Percentiles rank a stretch among this genome's conserved stretches.
Evolutionary conservation across 768 basidiomycete genomes (phyloP).

Genomic region (Pleurotus sapidus): DNA sequence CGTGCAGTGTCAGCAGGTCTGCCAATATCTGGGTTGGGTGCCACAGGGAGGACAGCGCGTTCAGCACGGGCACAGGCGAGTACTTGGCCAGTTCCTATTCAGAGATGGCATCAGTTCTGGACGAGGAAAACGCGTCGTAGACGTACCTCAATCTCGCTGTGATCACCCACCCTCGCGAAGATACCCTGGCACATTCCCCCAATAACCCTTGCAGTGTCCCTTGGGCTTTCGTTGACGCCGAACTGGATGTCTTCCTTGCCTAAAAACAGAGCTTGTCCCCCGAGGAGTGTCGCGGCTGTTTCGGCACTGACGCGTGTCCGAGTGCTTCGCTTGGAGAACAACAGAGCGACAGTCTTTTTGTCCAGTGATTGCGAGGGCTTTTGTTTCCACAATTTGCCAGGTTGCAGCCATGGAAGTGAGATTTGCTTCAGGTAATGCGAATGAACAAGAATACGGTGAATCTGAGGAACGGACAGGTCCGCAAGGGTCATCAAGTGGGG

Average conservation of each 20-base stretch:
- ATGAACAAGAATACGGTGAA: conserved; percentile 60
- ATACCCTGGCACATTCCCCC: conserved; percentile 96
- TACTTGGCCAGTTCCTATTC: conserved; percentile 84
- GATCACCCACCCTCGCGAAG: conserved; percentile 93
- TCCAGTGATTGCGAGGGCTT: conserved; percentile 55
- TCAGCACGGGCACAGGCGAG: conserved; percentile 92
- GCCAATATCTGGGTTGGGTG: conserved; percentile 97
- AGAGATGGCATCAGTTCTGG: background rate
- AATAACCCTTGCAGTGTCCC: conserved; percentile 86
- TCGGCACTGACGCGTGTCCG: conserved; percentile 89
- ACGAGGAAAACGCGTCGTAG: background rate
- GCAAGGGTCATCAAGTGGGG: conserved; percentile 89
- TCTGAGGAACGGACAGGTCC: conserved; percentile 77
- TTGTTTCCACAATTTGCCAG: conserved; percentile 17
- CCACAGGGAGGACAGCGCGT: conserved; percentile 93
- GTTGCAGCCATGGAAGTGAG: conserved; percentile 66
- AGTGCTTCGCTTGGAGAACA: conserved; percentile 94
- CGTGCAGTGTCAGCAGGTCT: conserved; percentile 87
- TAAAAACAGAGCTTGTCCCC: conserved; percentile 88
- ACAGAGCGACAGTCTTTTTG: conserved; percentile 81
- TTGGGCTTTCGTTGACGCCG: conserved; percentile 86
- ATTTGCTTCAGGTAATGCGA: conserved; percentile 62
- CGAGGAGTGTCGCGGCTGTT: conserved; percentile 74
- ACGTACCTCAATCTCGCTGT: conserved; percentile 87
- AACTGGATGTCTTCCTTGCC: conserved; percentile 91